Evolutionary conservation across 2,329 filamentous ascomycete species (phyloP), one percentile per base, ranked within the genome.

Genomic region (Fusarium citri): DNA sequence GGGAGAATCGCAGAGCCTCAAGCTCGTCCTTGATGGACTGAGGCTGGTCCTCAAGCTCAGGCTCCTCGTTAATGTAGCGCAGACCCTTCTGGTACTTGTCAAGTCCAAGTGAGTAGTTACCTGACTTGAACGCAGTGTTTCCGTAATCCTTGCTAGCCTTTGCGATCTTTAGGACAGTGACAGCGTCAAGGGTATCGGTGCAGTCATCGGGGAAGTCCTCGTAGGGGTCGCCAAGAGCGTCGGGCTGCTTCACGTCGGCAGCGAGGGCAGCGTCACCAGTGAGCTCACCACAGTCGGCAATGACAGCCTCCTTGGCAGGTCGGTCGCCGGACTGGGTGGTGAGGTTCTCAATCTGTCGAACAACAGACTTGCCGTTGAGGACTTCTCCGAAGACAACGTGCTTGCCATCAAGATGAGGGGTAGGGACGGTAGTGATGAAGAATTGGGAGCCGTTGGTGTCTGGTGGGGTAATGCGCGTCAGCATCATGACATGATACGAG

Each of bases 331-430:
- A 82, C 72, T 91, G 86, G 3, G 92, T 96, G 55, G 86, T 85
- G 67, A 93, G 84, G 81, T 96, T 96, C 83, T 99, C 96, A 76
- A 98, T 90, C 80, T 94, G 90, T 70, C 96, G 92, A 34, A 98
- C 88, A 40, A 98, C 84, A 67, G 93, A 94, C 86, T 98, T 98
- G 77, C 96, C 96, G 66, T 91, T 92, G 77, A 98, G 88, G 59
- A 98, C 95, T 79, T 98, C 92, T 69, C 96, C 96, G 75, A 98
- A 99, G 25, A 99, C 94, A 48, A 98, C 96, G 83, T 99, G 95
- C 86, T 99, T 99, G 79, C 89, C 89, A 80, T 99, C 94, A 41
- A 98, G 88, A 80, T 98, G 96, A 49, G 94, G 94, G 16, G 96
- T 98, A n/a, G 91, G 87, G 30, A 97, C 93, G 18, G 96, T 98